These are phyloP conservation scores for Pseudogymnoascus sp. DNA, from an alignment of 2,329 filamentous ascomycete species.

Conservation along the genomic window DNA sequence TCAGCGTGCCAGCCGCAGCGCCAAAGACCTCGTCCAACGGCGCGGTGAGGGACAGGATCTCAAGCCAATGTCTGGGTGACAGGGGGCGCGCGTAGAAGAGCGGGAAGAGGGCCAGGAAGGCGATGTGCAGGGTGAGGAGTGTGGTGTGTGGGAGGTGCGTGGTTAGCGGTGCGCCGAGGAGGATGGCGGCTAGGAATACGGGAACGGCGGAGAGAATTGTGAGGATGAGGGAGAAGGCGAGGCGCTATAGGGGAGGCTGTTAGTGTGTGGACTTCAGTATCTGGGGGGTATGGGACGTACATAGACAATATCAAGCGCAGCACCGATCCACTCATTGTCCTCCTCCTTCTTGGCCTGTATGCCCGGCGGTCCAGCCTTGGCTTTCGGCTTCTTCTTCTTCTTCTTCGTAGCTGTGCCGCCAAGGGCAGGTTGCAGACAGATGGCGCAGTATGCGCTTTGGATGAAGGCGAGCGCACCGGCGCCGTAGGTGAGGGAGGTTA, in stretches of 20 bases:
- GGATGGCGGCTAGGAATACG: conserved; percentile 52
- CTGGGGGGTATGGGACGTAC: not conserved
- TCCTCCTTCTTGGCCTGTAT: not conserved
- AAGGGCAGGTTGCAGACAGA: conserved; percentile 54
- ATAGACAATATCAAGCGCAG: conserved; percentile 2
- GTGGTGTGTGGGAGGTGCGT: conserved; percentile 72
- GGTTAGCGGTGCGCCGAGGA: conserved; percentile 86
- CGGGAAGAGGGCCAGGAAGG: conserved; percentile 69
- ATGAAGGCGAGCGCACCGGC: conserved; percentile 55
- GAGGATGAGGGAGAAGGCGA: conserved; percentile 60
- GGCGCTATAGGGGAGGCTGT: conserved; percentile 42
- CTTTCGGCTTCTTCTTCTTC: conserved; percentile 38
- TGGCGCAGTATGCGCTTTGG: conserved; percentile 55
- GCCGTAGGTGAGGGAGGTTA: conserved; percentile 51
- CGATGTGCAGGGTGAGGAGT: conserved; percentile 73
- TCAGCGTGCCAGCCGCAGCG: conserved; percentile 63
- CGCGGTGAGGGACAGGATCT: conserved; percentile 55
- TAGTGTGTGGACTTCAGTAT: not conserved
- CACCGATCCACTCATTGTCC: not conserved
- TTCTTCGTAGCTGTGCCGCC: conserved; percentile 40
- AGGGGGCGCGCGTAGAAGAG: conserved; percentile 82
- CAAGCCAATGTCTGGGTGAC: conserved; percentile 61
- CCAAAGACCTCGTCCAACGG: conserved; percentile 83
- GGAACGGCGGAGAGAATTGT: conserved; percentile 41
- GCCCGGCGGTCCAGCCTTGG: not conserved